These are phyloP conservation scores for Kappamyces sp. DNA, from an alignment of 192 early-diverging fungal species.

Conservation along the genomic window DNA sequence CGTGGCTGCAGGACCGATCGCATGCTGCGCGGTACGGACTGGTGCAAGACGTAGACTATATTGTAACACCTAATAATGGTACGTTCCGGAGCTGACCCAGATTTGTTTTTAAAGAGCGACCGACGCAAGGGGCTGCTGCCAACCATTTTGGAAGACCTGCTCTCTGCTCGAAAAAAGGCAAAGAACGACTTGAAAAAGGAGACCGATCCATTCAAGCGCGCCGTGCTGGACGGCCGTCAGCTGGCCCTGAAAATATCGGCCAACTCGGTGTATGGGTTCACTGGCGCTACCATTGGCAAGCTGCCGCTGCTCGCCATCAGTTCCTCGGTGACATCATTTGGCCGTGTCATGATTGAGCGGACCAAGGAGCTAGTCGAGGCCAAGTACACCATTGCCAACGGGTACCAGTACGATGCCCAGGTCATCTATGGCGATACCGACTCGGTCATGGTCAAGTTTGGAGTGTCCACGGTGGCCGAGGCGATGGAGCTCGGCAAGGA, in stretches of 20 bases:
- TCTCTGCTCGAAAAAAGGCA: slow-evolving; percentile 87
- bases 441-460: slow-evolving; percentile 99
- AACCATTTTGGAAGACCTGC: slow-evolving; percentile 78
- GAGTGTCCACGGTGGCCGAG: slow-evolving; percentile 65
- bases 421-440: slow-evolving; percentile 99
- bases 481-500: slow-evolving; percentile 81
- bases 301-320: slow-evolving; percentile 92
- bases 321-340: slow-evolving; percentile 88
- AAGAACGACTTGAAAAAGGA: slow-evolving; percentile 94
- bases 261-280: slow-evolving; percentile 97
- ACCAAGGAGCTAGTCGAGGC: slow-evolving; percentile 81
- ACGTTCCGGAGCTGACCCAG: slow-evolving; percentile 25
- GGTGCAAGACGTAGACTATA: slow-evolving; percentile 76
- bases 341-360: slow-evolving; percentile 90
- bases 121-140: slow-evolving; percentile 81
- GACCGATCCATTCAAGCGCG: slow-evolving; percentile 89
- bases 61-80: slow-evolving; percentile 83
- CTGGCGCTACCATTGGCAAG: slow-evolving; percentile 87
- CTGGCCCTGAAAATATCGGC: slow-evolving; percentile 89
- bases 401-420: slow-evolving; percentile 76
- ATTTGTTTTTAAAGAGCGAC: slow-evolving; percentile 76
- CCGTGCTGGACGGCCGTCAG: slow-evolving; percentile 94
- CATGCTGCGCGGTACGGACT: slow-evolving; percentile 34
- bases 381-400: slow-evolving; percentile 78
- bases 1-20: slow-evolving; percentile 63